Conservation (phyloP, 352 stramenopile genomes). For the Globisporangium orthogonon region DNA sequence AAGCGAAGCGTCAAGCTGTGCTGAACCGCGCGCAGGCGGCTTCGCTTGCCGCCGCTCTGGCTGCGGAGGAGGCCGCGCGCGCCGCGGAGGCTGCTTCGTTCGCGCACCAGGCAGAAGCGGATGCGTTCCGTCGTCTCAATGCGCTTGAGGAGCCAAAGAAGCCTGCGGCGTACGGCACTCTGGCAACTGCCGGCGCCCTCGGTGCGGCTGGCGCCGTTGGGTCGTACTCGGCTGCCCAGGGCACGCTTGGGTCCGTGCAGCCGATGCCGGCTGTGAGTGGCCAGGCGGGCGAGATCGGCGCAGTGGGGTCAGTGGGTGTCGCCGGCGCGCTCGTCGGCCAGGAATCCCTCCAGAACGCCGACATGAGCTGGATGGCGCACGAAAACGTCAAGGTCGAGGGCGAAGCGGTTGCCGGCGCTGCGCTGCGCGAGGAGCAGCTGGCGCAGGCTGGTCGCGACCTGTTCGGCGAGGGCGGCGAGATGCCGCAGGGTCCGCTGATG, state of each 20-base stretch:
- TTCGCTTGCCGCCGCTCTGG: conserved; percentile 63
- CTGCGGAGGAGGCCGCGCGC: conserved; percentile 68
- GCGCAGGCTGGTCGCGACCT: conserved; percentile 79
- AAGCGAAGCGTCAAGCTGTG: conserved; percentile 60
- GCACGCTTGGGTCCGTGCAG: conserved; percentile 65
- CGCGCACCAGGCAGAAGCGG: conserved; percentile 68
- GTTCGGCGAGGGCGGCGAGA: conserved; percentile 78
- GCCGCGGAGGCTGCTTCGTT: conserved; percentile 64
- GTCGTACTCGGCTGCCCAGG: conserved; percentile 39
- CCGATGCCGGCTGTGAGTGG: conserved; percentile 51
- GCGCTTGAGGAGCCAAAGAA: conserved; percentile 55
- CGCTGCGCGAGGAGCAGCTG: conserved; percentile 72
- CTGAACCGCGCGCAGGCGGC: conserved; percentile 64
- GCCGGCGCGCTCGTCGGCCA: conserved; percentile 66
- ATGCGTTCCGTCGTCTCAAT: conserved; percentile 62
- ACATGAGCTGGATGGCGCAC: conserved; percentile 82
- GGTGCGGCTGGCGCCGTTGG: conserved; percentile 46
- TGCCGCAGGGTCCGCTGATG: conserved; percentile 71
- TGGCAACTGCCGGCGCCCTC: conserved; percentile 53
- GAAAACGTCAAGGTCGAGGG: conserved; percentile 78
- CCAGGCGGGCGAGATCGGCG: conserved; percentile 70
- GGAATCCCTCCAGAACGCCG: conserved; percentile 75
- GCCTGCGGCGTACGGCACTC: conserved; percentile 31
- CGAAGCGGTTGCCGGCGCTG: conserved; percentile 67
- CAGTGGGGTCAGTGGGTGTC: conserved; percentile 70